Conservation (phyloP, 441 rosid genomes). For the Gossypium laxum region DNA sequence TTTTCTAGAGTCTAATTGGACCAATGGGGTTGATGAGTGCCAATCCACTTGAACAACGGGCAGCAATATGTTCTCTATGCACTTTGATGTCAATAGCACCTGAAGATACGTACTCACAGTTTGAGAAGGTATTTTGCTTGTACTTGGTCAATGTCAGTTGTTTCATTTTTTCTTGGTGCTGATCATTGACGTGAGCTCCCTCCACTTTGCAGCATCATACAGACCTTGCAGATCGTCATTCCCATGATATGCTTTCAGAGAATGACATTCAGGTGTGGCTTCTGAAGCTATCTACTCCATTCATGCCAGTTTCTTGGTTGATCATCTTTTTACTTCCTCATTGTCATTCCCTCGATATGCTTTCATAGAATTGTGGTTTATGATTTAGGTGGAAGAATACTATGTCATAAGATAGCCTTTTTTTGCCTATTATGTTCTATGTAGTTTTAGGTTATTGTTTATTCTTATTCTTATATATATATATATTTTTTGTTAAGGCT, state of each 20-base stretch:
- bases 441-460: background rate
- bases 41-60: conserved; percentile 55
- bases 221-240: conserved; percentile 56
- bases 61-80: conserved; percentile 62
- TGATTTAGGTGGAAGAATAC: background rate
- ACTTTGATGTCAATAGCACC: conserved; percentile 83
- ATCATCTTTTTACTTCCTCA: background rate
- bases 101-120: conserved; percentile 54
- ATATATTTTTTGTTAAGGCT: background rate
- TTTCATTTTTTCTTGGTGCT: conserved; percentile 3
- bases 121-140: conserved; percentile 52
- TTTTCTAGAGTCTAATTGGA: conserved; percentile 59
- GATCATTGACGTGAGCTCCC: conserved; percentile 17
- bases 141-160: background rate
- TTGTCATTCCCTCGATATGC: background rate
- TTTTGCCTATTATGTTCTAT: background rate
- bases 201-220: conserved; percentile 47
- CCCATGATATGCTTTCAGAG: conserved; percentile 75
- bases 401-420: background rate
- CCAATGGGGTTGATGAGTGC: conserved; percentile 71
- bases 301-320: background rate
- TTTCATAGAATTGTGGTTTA: background rate
- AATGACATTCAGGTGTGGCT: conserved; percentile 64
- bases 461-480: background rate
- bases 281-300: background rate